Conservation (phyloP, 2,329 filamentous ascomycete genomes). For the Cadophora sp. region DNA sequence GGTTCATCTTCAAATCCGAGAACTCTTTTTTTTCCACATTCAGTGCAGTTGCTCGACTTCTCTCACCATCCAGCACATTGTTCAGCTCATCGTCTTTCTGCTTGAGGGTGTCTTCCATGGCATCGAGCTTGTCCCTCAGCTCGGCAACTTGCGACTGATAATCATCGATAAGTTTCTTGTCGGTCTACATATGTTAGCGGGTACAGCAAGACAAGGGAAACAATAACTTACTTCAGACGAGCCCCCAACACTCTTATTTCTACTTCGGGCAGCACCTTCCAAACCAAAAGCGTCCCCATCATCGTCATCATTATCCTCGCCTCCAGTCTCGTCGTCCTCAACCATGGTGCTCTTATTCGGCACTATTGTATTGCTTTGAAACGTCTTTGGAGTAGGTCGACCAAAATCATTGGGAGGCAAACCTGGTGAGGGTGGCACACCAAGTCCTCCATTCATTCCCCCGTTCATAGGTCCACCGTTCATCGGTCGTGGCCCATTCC, state of each 20-base stretch:
- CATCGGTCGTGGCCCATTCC: slow-evolving; percentile 45
- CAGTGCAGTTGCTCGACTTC: slow-evolving; percentile 56
- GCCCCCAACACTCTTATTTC: slow-evolving; percentile 45
- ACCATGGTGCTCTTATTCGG: slow-evolving; percentile 98
- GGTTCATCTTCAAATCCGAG: slow-evolving; percentile 66
- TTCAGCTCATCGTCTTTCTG: slow-evolving; percentile 75
- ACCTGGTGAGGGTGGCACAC: slow-evolving; percentile 65
- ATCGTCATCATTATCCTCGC: slow-evolving; percentile 83
- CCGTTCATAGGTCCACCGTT: slow-evolving; percentile 41
- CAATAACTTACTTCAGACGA: slow-evolving; percentile 47
- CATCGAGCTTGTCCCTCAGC: slow-evolving; percentile 75
- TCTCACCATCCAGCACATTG: slow-evolving; percentile 64
- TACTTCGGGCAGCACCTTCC: slow-evolving; percentile 49
- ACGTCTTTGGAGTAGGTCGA: slow-evolving; percentile 83
- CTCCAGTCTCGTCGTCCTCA: slow-evolving; percentile 81
- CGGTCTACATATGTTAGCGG: slow-evolving; percentile 52
- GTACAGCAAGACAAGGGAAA: slow-evolving; percentile 12
- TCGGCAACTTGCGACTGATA: slow-evolving; percentile 79
- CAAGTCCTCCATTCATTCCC: slow-evolving; percentile 50
- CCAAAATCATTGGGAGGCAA: slow-evolving; percentile 69
- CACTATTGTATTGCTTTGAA: slow-evolving; percentile 94
- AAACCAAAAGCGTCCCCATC: slow-evolving; percentile 71
- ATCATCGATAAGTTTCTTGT: slow-evolving; percentile 78
- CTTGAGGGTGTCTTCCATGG: slow-evolving; percentile 73
- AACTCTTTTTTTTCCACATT: slow-evolving; percentile 74